Conservation (phyloP, 352 stramenopile species). For the Globisporangium nodosum region DNA sequence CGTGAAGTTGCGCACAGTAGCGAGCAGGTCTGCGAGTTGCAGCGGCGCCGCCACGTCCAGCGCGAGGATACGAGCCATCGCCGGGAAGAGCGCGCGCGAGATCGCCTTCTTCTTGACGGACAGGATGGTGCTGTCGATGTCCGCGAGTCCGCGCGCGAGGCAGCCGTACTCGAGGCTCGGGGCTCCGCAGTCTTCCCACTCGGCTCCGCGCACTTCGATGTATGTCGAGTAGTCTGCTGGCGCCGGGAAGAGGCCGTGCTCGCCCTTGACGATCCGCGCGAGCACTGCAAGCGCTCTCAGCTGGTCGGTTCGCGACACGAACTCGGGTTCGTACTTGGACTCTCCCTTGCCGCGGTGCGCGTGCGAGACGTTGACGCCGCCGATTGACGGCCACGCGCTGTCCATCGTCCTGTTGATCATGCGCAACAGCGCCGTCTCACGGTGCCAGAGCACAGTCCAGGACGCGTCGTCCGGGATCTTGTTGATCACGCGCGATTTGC, state of each 20-base stretch:
- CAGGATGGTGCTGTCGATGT: conserved; percentile 39
- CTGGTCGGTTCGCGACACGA: conserved; percentile 33
- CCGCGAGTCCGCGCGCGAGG: conserved; percentile 40
- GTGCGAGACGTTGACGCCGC: conserved; percentile 55
- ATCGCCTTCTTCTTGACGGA: conserved; percentile 32
- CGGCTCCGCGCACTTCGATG: conserved; percentile 31
- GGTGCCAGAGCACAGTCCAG: conserved; percentile 46
- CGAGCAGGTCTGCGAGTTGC: conserved; percentile 30
- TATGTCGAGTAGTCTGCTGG: conserved; percentile 43
- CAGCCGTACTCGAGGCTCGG: conserved; percentile 51
- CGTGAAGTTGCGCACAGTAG: conserved; percentile 21
- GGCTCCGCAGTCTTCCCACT: conserved; percentile 37
- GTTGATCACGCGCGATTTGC: conserved; percentile 21
- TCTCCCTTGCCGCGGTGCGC: conserved; percentile 35
- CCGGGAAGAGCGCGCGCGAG: conserved; percentile 32
- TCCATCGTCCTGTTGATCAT: conserved; percentile 38
- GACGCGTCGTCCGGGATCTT: conserved; percentile 53
- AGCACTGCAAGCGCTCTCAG: conserved; percentile 33
- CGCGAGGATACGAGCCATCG: conserved; percentile 43
- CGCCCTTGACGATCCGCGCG: conserved; percentile 31
- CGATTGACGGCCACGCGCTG: conserved; percentile 37
- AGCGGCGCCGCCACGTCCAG: conserved; percentile 49
- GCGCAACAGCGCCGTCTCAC: conserved; percentile 32
- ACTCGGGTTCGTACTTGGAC: conserved; percentile 22
- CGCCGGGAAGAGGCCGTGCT: conserved; percentile 46